Evolutionary conservation across 805 yeast species (phyloP).

Genomic region (Lachancea waltii): DNA sequence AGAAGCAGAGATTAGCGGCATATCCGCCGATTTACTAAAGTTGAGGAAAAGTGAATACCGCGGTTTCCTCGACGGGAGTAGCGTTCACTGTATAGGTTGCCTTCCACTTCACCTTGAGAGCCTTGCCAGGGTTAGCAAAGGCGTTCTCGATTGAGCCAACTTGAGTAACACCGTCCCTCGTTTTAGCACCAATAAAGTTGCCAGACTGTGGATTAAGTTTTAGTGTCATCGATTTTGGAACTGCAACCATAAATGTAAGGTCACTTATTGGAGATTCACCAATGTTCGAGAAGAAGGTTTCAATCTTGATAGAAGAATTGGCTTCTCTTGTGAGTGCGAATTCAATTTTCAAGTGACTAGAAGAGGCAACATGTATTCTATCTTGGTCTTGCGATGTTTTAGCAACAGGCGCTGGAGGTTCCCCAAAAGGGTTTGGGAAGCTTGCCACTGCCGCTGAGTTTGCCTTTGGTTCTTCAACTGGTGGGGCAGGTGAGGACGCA

Average conservation of each 20-base stretch:
- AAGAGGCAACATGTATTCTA: conserved; percentile 37
- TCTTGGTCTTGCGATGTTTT: background rate
- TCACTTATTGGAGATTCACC: conserved; percentile 40
- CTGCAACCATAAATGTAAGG: conserved; percentile 60
- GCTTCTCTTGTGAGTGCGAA: conserved; percentile 37
- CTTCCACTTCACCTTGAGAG: conserved; percentile 74
- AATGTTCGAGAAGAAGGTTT: conserved; percentile 47
- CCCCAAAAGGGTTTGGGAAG: too few species aligned
- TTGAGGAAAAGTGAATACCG: conserved; percentile 40
- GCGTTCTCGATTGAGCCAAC: conserved; percentile 33
- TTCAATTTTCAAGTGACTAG: conserved; percentile 44
- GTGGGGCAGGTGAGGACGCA: conserved; percentile 15
- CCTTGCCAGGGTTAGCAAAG: conserved; percentile 28
- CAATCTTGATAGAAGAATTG: conserved; percentile 37
- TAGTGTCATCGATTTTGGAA: conserved; percentile 55
- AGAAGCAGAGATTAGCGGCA: background rate
- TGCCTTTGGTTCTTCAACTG: background rate
- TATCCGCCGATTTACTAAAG: conserved; percentile 13
- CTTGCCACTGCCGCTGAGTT: conserved; percentile 6
- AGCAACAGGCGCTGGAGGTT: too few species aligned
- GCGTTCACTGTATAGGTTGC: conserved; percentile 48
- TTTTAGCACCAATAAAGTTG: conserved; percentile 43
- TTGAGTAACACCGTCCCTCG: conserved; percentile 48
- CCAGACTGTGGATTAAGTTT: conserved; percentile 58
- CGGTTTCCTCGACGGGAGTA: conserved; percentile 47